These are phyloP conservation scores for Haplosporangium gracile DNA, from an alignment of 192 early-diverging fungal genomes.

Conservation along the genomic window DNA sequence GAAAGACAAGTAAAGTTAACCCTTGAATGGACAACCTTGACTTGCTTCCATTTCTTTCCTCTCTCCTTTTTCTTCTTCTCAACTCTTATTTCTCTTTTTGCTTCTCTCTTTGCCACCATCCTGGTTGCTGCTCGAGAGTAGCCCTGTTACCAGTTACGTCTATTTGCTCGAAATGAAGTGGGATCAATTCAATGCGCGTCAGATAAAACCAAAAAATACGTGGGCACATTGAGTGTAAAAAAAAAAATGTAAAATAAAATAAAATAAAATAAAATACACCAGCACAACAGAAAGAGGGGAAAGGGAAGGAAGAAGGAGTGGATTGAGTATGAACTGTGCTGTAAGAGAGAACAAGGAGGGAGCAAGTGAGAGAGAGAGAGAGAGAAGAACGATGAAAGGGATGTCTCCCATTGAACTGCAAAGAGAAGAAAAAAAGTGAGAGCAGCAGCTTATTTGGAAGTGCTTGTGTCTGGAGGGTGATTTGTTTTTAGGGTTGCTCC, in stretches of 20 bases:
- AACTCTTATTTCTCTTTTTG: background rate
- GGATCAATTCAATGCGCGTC: background rate
- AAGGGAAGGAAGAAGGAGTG: background rate
- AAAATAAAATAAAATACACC: background rate
- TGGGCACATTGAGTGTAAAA: background rate
- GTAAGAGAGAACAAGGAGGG: background rate
- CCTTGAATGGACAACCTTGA: background rate
- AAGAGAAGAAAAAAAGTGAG: background rate
- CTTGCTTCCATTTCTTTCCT: background rate
- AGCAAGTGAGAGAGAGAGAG: background rate
- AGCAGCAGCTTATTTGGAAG: background rate
- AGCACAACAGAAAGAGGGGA: background rate
- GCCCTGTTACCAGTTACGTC: background rate
- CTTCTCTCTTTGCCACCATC: background rate
- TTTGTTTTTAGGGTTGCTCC: slow-evolving; percentile 21
- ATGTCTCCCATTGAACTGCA: background rate
- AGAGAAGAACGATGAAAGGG: background rate
- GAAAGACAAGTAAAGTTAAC: background rate
- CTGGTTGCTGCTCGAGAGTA: background rate
- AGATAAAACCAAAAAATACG: background rate
- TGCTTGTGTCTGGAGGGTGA: background rate
- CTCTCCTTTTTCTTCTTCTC: background rate
- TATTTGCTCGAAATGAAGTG: background rate
- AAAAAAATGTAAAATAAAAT: background rate
- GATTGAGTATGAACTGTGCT: slow-evolving; percentile 6